Percentiles rank a stretch among this genome's conserved stretches.
Conservation (phyloP, 192 early-diverging fungal species). For the Spinellus fusiger region DNA sequence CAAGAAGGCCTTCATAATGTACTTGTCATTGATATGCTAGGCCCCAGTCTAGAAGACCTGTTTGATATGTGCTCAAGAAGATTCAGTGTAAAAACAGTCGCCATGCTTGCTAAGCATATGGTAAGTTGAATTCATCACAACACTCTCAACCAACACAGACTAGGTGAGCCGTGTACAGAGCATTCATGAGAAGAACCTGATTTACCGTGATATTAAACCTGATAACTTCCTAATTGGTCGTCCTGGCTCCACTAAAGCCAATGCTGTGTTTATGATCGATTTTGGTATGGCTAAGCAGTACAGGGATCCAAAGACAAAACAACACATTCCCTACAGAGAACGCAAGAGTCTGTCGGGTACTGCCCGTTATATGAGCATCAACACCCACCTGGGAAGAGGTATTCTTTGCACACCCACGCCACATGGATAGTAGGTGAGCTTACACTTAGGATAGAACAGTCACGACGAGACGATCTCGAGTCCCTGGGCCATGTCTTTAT, state of each 20-base stretch:
- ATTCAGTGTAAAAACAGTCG: slow-evolving; percentile 91
- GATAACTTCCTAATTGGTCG: slow-evolving; percentile 97
- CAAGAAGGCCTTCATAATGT: slow-evolving; percentile 96
- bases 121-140: slow-evolving; percentile 33
- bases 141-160: not conserved
- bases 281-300: slow-evolving; percentile 99
- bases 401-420: not conserved
- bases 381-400: slow-evolving; percentile 96
- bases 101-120: slow-evolving; percentile 95
- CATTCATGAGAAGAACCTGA: slow-evolving; percentile 90
- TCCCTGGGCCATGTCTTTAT: slow-evolving; percentile 98
- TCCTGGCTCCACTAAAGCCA: slow-evolving; percentile 50
- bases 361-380: slow-evolving; percentile 97
- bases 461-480: slow-evolving; percentile 94
- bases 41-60: slow-evolving; percentile 89
- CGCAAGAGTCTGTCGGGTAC: slow-evolving; percentile 92
- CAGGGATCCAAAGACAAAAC: slow-evolving; percentile 90
- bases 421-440: not conserved
- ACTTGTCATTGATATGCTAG: slow-evolving; percentile 90
- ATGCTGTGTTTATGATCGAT: slow-evolving; percentile 85
- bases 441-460: slow-evolving; percentile 68
- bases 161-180: slow-evolving; percentile 74
- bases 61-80: slow-evolving; percentile 94
- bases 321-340: slow-evolving; percentile 97
- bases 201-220: slow-evolving; percentile 98